A percentile compares a stretch with the other conserved stretches of the same genome.
phyloP scores from a whole-genome alignment of 345 rosid species.

The Gynandropsis gynandra region DNA sequence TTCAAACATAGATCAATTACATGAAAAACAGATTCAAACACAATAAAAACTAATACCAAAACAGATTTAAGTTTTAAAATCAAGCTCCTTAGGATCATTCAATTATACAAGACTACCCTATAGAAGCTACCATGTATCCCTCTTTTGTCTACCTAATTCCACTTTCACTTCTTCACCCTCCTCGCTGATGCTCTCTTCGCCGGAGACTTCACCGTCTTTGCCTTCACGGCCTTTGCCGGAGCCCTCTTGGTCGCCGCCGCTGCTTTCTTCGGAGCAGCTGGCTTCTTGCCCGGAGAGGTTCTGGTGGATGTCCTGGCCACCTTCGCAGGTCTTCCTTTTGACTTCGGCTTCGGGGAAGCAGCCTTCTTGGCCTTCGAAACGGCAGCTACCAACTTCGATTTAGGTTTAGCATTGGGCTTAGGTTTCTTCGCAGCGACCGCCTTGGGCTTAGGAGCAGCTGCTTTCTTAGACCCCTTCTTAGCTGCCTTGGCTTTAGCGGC shows the following conservation, averaged over 20 bases:
- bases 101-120: slow-evolving; percentile 32
- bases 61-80: slow-evolving; percentile 17
- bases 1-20: no score
- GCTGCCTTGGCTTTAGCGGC: slow-evolving; percentile 30
- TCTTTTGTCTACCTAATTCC: slow-evolving; percentile 18
- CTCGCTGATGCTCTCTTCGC: slow-evolving; percentile 39
- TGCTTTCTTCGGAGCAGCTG: slow-evolving; percentile 42
- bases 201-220: slow-evolving; percentile 48
- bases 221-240: slow-evolving; percentile 45
- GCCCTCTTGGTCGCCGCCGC: slow-evolving; percentile 34
- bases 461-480: slow-evolving; percentile 31
- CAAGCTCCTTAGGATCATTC: slow-evolving; percentile 25
- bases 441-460: slow-evolving; percentile 30
- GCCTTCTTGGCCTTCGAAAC: slow-evolving; percentile 37
- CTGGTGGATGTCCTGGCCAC: slow-evolving; percentile 56
- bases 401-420: slow-evolving; percentile 5
- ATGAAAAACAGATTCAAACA: slow-evolving; percentile 13
- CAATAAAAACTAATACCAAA: not conserved
- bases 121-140: slow-evolving; percentile 23
- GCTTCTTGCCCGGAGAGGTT: slow-evolving; percentile 54
- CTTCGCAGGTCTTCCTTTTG: slow-evolving; percentile 57
- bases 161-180: slow-evolving; percentile 37
- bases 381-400: slow-evolving; percentile 23
- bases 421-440: slow-evolving; percentile 21
- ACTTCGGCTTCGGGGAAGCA: slow-evolving; percentile 41